phyloP scores from a whole-genome alignment of 2,329 filamentous ascomycete species.

The Penicillium sp. region DNA sequence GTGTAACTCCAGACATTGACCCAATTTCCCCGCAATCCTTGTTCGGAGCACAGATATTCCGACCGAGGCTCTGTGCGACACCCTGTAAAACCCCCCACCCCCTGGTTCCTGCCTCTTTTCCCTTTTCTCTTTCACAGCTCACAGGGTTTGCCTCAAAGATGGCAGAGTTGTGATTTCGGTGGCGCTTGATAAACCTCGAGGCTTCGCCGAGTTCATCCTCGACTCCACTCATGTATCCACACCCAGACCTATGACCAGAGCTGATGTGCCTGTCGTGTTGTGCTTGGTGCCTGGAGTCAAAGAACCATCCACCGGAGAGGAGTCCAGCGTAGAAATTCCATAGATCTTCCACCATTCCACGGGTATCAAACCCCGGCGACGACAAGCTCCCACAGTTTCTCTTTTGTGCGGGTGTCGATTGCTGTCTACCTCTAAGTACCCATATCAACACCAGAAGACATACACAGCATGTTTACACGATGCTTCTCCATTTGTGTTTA shows the following conservation, averaged over 20 bases:
- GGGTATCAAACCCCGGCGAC: slow-evolving; percentile 23
- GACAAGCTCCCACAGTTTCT: slow-evolving; percentile 22
- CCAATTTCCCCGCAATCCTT: slow-evolving; percentile 1
- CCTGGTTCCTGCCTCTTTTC: not conserved
- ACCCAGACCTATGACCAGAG: not conserved
- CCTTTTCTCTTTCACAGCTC: not conserved
- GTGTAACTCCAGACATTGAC: not conserved
- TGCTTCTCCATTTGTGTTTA: slow-evolving; percentile 16
- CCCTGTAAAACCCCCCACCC: not conserved
- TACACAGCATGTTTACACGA: slow-evolving; percentile 20
- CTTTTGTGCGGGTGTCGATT: slow-evolving; percentile 25
- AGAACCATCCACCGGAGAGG: too few species aligned
- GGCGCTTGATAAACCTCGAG: not conserved
- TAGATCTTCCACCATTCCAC: too few species aligned
- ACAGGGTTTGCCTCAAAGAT: not conserved
- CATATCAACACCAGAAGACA: slow-evolving; percentile 11
- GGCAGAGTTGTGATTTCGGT: not conserved
- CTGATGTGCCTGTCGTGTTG: not conserved
- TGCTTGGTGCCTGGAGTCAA: not conserved
- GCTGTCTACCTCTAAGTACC: slow-evolving; percentile 25
- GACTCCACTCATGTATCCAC: not conserved
- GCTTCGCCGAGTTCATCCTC: too few species aligned
- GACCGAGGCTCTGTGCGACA: not conserved
- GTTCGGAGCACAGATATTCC: slow-evolving; percentile 4
- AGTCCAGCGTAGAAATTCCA: too few species aligned